A percentile compares a stretch with the other conserved stretches of the same genome.
phyloP scores from a whole-genome alignment of 176 grass and related monocot genomes.

The Themeda triandra region DNA sequence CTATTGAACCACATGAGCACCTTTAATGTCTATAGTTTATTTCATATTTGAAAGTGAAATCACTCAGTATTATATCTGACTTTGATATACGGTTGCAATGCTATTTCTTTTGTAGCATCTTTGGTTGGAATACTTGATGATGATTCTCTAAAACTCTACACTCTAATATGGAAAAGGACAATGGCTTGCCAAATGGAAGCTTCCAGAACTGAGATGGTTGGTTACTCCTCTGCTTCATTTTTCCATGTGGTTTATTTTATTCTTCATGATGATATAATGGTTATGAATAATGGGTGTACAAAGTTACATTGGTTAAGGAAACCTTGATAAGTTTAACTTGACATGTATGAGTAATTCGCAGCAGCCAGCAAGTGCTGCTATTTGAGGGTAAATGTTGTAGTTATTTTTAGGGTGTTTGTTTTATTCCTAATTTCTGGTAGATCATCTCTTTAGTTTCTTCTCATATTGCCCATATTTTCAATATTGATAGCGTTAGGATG shows the following conservation, averaged over 20 bases:
- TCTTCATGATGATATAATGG: not conserved
- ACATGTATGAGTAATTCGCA: not conserved
- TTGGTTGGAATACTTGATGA: constrained; percentile 78
- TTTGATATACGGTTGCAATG: constrained; percentile 25
- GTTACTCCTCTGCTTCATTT: constrained; percentile 32
- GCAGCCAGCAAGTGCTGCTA: not conserved
- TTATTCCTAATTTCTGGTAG: not conserved
- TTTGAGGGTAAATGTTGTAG: not conserved
- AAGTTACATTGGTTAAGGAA: not conserved
- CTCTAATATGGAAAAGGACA: constrained; percentile 89
- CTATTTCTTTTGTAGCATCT: constrained; percentile 61
- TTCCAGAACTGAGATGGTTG: constrained; percentile 69
- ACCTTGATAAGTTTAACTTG: not conserved
- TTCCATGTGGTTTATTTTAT: constrained; percentile 20
- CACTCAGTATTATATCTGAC: constrained; percentile 5
- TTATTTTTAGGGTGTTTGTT: not conserved
- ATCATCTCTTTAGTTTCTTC: not conserved
- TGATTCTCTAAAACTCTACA: constrained; percentile 83
- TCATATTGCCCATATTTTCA: not conserved
- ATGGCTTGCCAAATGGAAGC: constrained; percentile 97
- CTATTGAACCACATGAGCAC: not conserved
- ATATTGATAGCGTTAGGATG: not conserved
- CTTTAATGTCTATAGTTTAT: not conserved
- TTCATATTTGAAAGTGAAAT: not conserved
- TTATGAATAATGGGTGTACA: not conserved